Evolutionary conservation across 2,329 filamentous ascomycete genomes (phyloP), one percentile per base, ranked within the genome.

Genomic region (Hymenoscyphus fructigenus): DNA sequence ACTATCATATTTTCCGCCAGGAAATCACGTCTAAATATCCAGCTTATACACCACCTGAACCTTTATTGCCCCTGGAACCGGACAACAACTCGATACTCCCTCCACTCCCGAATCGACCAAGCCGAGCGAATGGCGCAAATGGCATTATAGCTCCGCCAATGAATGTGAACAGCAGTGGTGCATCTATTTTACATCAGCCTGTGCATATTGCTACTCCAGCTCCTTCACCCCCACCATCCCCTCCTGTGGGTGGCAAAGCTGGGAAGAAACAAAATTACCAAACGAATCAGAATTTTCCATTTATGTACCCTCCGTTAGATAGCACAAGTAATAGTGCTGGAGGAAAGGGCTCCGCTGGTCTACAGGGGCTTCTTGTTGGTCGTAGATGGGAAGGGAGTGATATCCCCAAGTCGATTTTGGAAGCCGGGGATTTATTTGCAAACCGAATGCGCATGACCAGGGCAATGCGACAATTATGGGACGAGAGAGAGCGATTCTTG

Each of bases 191-290:
- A 29, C 88, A 98, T 75, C 94, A 98, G 74, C 92, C 95, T 5
- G 94, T 99, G 5, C 95, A 99, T 76, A 99, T 99, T 71, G 95
- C 95, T n/a, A 99, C 95, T 0, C 95, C 95, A 0, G 94, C 93
- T 0, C 95, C 95, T 1, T 99, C 95, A 0, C 95, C 95, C 28
- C 95, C 95, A 0, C 95, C 95, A 0, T 97, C 94, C 1, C 95
- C 95, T 0, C 84, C 82, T 10, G 89, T 90, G 38, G 93, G 93
- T 29, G 93, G 93, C 0, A 99, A 98, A 77, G 92, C 91, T 61
- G 93, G 91, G 0, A 99, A 99, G 82, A 99, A 99, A 76, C 95
- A 99, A 74, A 99, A 98, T 71, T 99, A 99, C 73, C 95, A 99
- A 77, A 99, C 95, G 0, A 99, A 99, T 74, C 95, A 99, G 73